A percentile compares a stretch with the other conserved stretches of the same genome.
Conservation (phyloP, 768 basidiomycete species). For the Xanthoconium purpureum region DNA sequence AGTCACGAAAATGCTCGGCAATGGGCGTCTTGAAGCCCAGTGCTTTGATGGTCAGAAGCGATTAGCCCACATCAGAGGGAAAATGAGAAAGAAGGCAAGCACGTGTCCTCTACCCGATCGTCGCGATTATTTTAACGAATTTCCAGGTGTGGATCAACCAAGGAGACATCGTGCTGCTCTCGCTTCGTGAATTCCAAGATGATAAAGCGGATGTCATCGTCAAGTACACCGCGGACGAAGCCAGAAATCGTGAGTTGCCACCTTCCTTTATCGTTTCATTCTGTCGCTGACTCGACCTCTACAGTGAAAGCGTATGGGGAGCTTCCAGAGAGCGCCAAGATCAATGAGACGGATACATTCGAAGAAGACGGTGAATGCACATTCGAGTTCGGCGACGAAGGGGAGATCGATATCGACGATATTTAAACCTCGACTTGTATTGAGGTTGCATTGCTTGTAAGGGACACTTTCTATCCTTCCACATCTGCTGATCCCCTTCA, state of each 20-base stretch:
- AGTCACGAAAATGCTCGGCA: slow-evolving; percentile 97
- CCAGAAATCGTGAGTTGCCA: slow-evolving; percentile 59
- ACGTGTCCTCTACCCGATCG: not conserved
- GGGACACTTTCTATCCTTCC: not conserved
- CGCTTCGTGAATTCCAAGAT: slow-evolving; percentile 97
- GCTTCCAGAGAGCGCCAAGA: slow-evolving; percentile 92
- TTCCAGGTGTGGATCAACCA: slow-evolving; percentile 97
- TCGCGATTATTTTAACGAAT: slow-evolving; percentile 3
- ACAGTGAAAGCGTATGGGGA: slow-evolving; percentile 97
- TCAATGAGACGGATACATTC: slow-evolving; percentile 94
- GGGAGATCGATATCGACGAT: slow-evolving; percentile 87
- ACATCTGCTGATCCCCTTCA: slow-evolving; percentile 2
- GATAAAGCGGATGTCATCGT: slow-evolving; percentile 99
- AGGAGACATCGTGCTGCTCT: slow-evolving; percentile 93
- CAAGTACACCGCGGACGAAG: slow-evolving; percentile 97
- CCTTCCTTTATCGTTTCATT: not conserved
- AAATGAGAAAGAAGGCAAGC: slow-evolving; percentile 97
- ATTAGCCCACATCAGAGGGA: slow-evolving; percentile 95
- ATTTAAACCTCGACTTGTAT: slow-evolving; percentile 47
- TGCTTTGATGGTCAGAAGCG: slow-evolving; percentile 99
- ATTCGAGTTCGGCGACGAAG: slow-evolving; percentile 89
- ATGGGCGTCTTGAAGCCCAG: slow-evolving; percentile 91
- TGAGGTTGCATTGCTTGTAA: slow-evolving; percentile 13
- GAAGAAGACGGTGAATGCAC: slow-evolving; percentile 88
- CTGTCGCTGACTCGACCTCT: slow-evolving; percentile 7